phyloP scores from a whole-genome alignment of 495 filamentous ascomycete genomes.

The Penicillium chermesinum region DNA sequence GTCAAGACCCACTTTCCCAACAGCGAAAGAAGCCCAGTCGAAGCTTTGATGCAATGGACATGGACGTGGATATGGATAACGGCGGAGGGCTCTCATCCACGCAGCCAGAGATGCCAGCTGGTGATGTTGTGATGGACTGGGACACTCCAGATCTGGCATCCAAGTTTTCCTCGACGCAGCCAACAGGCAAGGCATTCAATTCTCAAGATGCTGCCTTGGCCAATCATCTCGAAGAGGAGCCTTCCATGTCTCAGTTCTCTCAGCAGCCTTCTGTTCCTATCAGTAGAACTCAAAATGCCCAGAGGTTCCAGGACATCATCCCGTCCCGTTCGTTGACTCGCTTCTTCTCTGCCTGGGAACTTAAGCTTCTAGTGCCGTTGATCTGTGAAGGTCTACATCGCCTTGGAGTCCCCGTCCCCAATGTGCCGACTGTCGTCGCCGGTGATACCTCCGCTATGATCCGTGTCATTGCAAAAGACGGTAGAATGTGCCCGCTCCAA shows the following conservation, averaged over 20 bases:
- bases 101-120: constrained; percentile 70
- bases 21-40: constrained; percentile 35
- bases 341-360: constrained; percentile 80
- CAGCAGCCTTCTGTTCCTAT: constrained; percentile 73
- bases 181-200: constrained; percentile 27
- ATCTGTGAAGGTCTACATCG: constrained; percentile 76
- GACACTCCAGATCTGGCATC: constrained; percentile 51
- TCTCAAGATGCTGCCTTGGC: constrained; percentile 41
- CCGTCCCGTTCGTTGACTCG: constrained; percentile 78
- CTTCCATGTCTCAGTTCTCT: constrained; percentile 88
- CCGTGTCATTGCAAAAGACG: constrained; percentile 71
- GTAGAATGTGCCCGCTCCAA: constrained; percentile 70
- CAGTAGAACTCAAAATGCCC: constrained; percentile 78
- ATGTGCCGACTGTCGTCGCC: constrained; percentile 31
- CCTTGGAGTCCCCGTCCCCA: constrained; percentile 70
- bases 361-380: constrained; percentile 72
- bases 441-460: constrained; percentile 55
- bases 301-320: constrained; percentile 80
- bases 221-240: constrained; percentile 75
- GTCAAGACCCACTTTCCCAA: constrained; percentile 53
- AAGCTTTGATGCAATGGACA: constrained; percentile 45
- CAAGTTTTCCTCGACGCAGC: constrained; percentile 52
- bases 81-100: constrained; percentile 57
- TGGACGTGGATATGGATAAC: constrained; percentile 46
- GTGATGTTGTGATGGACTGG: constrained; percentile 73